Conservation (phyloP, 768 basidiomycete genomes). For the Boletus rubescentipes region DNA sequence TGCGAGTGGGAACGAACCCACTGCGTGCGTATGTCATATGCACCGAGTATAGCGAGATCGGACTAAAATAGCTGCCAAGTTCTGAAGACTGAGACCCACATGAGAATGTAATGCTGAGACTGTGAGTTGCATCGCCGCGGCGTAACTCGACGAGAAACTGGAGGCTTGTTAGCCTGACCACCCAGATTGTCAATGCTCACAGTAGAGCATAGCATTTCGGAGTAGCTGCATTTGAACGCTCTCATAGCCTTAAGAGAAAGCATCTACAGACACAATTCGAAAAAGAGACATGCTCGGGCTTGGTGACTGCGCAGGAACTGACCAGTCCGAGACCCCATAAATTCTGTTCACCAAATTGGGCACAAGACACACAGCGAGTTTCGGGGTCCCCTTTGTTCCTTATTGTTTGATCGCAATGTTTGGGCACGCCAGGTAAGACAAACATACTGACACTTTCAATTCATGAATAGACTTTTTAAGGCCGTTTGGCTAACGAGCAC, state of each 20-base stretch:
- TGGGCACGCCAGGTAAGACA: conserved; percentile 15
- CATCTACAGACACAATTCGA: no score
- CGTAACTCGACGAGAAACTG: neutral
- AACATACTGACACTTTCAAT: conserved; percentile 4
- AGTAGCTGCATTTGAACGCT: no score
- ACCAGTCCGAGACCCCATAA: conserved; percentile 13
- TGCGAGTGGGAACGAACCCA: neutral
- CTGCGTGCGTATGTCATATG: neutral
- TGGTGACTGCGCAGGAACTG: neutral
- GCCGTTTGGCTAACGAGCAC: conserved; percentile 1
- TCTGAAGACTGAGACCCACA: neutral
- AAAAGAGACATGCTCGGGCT: no score
- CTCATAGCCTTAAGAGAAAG: no score
- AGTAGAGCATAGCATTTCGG: no score
- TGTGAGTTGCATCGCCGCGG: no score
- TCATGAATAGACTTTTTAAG: conserved; percentile 6
- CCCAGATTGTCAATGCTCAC: neutral
- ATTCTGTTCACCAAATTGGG: conserved; percentile 17
- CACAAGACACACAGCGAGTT: neutral
- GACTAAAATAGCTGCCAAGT: neutral
- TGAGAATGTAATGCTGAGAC: no score
- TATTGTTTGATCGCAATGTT: conserved; percentile 14
- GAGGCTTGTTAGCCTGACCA: neutral
- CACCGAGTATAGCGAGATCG: no score
- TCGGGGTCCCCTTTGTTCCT: conserved; percentile 19